Evolutionary conservation across 805 yeast genomes (phyloP).

Genomic region (Hanseniaspora meyeri): DNA sequence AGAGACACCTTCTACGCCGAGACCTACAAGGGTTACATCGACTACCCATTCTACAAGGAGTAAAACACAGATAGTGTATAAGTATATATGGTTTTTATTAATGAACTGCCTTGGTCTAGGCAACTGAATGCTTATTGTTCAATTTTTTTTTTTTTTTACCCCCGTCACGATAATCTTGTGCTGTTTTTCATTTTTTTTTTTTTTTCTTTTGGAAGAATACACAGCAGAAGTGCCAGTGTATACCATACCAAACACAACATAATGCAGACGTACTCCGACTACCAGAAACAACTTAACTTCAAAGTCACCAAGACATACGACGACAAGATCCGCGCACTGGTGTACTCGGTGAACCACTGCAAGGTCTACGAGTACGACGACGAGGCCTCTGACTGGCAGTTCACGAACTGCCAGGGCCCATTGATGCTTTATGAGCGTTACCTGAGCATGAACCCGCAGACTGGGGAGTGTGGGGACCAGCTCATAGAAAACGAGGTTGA

Average conservation of each 20-base stretch:
- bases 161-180: too few relatives aligned
- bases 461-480: background rate
- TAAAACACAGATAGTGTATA: background rate
- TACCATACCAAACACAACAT: background rate
- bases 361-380: conserved; percentile 7
- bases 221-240: too few relatives aligned
- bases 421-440: conserved; percentile 5
- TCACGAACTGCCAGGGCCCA: conserved; percentile 10
- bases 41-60: conserved; percentile 29
- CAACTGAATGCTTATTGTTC: too few relatives aligned
- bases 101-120: too few relatives aligned
- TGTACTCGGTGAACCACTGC: conserved; percentile 5
- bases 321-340: conserved; percentile 4
- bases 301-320: conserved; percentile 9
- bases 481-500: conserved; percentile 6
- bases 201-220: background rate
- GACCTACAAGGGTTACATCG: conserved; percentile 32
- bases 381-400: conserved; percentile 8
- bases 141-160: too few relatives aligned
- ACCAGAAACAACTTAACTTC: conserved; percentile 6
- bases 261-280: conserved; percentile 7
- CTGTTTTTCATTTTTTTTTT: too few relatives aligned
- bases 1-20: conserved; percentile 37
- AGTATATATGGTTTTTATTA: background rate
- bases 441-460: background rate